Percentiles rank a stretch among this genome's conserved stretches.
Evolutionary conservation across 768 basidiomycete genomes (phyloP).

Genomic region (Tulasnella sp.): DNA sequence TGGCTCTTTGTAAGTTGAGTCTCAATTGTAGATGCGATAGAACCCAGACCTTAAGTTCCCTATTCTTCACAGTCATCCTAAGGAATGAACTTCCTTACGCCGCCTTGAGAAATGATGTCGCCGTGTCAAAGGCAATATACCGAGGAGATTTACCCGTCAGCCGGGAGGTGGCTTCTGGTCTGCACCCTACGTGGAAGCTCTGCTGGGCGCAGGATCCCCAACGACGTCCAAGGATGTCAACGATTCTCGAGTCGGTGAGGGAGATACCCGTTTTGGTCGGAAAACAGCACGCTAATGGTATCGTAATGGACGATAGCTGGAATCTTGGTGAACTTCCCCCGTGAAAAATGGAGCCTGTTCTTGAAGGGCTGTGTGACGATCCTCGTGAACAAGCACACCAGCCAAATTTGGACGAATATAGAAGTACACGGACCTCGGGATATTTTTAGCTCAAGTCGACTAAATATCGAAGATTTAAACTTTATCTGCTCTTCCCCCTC

Average conservation of each 20-base stretch:
- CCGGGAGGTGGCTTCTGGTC: not conserved
- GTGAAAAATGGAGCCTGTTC: not conserved
- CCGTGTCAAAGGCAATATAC: not conserved
- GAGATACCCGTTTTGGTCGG: not conserved
- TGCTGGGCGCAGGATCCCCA: not conserved
- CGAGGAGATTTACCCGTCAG: not conserved
- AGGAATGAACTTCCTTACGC: not conserved
- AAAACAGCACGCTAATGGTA: not conserved
- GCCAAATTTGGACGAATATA: too few species aligned
- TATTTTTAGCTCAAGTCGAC: too few species aligned
- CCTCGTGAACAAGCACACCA: too few species aligned
- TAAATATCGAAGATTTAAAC: too few species aligned
- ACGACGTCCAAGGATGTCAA: not conserved
- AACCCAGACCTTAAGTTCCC: not conserved
- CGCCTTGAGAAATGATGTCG: not conserved
- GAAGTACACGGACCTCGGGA: too few species aligned
- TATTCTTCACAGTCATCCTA: not conserved
- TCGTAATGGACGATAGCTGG: not conserved
- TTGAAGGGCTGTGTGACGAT: too few species aligned
- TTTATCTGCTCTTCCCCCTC: too few species aligned
- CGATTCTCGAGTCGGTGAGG: not conserved
- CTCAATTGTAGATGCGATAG: not conserved
- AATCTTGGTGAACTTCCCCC: not conserved
- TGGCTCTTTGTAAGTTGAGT: not conserved
- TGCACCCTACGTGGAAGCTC: conserved; percentile 7